Evolutionary conservation across 306 rosid genomes (phyloP).

Genomic region (Pterocarpus santalinus): DNA sequence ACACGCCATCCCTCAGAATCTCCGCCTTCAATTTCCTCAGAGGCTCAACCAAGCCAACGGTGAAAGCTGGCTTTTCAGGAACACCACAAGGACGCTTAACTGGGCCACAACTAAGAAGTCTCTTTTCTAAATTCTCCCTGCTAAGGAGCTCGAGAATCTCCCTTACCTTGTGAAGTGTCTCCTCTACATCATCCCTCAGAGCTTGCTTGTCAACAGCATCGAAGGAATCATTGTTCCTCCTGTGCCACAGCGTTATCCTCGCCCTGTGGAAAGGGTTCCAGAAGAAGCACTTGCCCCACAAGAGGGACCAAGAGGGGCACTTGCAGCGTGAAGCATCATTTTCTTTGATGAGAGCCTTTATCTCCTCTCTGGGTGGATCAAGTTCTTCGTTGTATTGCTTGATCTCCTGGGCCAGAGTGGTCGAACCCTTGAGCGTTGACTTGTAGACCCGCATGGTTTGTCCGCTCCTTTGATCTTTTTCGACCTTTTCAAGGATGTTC

Average conservation of each 20-base stretch:
- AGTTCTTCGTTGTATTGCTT: constrained; percentile 19
- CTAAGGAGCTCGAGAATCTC: constrained; percentile 19
- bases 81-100: constrained; percentile 27
- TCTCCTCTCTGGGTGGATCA: constrained; percentile 44
- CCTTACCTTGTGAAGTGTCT: constrained; percentile 31
- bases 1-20: constrained; percentile 42
- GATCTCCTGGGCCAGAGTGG: constrained; percentile 38
- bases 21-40: constrained; percentile 50
- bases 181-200: constrained; percentile 25
- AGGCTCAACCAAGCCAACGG: constrained; percentile 52
- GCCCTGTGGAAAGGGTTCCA: neutral
- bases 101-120: neutral
- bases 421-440: constrained; percentile 14
- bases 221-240: neutral
- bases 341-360: constrained; percentile 28
- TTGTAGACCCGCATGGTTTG: neutral
- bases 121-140: neutral
- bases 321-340: neutral
- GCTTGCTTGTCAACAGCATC: neutral
- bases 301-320: neutral
- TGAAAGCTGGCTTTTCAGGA: constrained; percentile 41
- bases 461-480: constrained; percentile 8
- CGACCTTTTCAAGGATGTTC: neutral
- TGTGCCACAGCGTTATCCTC: neutral
- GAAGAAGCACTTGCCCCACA: neutral